A percentile compares a stretch with the other conserved stretches of the same genome.
Evolutionary conservation across 2,329 filamentous ascomycete genomes (phyloP).

Genomic region (Thielaviopsis musarum): DNA sequence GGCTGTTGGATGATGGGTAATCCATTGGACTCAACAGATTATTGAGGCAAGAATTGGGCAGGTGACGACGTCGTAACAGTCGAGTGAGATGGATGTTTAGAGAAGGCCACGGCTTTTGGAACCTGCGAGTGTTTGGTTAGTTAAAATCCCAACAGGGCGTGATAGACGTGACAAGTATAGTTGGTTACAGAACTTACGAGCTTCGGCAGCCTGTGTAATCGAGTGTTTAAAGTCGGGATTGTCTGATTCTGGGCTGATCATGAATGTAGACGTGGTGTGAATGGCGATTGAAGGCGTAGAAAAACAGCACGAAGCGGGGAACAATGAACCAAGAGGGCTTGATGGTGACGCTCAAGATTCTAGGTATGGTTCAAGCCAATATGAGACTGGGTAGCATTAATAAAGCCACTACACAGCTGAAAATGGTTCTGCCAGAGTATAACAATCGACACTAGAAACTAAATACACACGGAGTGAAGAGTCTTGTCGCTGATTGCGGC

Average conservation of each 20-base stretch:
- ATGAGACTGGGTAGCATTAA: not conserved
- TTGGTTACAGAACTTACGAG: not conserved
- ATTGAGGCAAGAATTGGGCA: not conserved
- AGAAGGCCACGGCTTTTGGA: not conserved
- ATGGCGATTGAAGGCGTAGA: too few species aligned
- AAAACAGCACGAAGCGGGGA: too few species aligned
- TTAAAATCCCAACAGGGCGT: not conserved
- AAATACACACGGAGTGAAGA: not conserved
- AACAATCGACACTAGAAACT: not conserved
- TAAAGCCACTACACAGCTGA: not conserved
- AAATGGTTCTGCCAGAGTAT: not conserved
- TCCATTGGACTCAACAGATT: not conserved
- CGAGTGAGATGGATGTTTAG: not conserved
- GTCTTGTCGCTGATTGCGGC: not conserved
- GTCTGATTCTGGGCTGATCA: not conserved
- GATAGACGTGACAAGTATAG: too few species aligned
- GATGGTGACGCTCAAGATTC: not conserved
- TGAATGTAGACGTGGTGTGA: not conserved
- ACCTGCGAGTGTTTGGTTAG: not conserved
- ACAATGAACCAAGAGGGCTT: not conserved
- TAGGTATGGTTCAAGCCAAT: not conserved
- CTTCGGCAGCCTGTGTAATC: not conserved
- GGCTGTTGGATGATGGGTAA: not conserved
- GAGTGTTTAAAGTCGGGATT: not conserved
- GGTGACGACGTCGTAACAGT: too few species aligned